phyloP scores from a whole-genome alignment of 345 rosid genomes.

The Camelina sativa region DNA sequence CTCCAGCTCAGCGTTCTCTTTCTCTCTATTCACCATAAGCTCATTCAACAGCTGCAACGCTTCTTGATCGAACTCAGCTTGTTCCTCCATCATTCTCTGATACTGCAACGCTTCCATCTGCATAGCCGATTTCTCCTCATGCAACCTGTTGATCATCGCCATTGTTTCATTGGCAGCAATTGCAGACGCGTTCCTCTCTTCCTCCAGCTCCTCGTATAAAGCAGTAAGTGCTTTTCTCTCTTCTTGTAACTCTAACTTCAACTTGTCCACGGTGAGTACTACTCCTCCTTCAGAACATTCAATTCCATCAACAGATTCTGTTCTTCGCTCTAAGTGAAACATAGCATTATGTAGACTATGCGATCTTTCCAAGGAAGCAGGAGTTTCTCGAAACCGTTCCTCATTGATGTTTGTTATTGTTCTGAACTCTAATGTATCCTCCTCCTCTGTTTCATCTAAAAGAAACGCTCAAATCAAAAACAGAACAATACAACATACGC shows the following conservation, averaged over 20 bases:
- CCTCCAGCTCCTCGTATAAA: constrained; percentile 82
- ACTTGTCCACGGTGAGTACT: constrained; percentile 58
- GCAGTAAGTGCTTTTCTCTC: constrained; percentile 75
- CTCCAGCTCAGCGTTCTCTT: constrained; percentile 77
- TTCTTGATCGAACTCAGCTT: constrained; percentile 94
- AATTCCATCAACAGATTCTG: constrained; percentile 65
- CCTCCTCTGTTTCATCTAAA: constrained; percentile 39
- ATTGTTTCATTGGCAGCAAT: constrained; percentile 91
- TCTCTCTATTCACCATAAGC: constrained; percentile 77
- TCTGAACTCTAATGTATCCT: constrained; percentile 51
- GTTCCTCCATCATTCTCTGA: constrained; percentile 99
- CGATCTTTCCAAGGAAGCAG: constrained; percentile 55
- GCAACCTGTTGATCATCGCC: constrained; percentile 99
- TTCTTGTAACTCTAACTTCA: constrained; percentile 61
- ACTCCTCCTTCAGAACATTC: constrained; percentile 57
- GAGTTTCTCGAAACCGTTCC: constrained; percentile 71
- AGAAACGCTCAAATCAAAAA: background rate
- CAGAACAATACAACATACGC: background rate
- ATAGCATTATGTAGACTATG: constrained; percentile 63
- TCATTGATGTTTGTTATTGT: constrained; percentile 52
- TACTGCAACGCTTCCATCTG: constrained; percentile 99
- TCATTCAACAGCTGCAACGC: constrained; percentile 92
- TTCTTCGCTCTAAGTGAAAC: constrained; percentile 53
- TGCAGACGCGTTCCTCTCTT: constrained; percentile 95
- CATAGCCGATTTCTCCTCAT: constrained; percentile 98